Evolutionary conservation across 345 rosid species (phyloP).

Genomic region (Salix purpurea): DNA sequence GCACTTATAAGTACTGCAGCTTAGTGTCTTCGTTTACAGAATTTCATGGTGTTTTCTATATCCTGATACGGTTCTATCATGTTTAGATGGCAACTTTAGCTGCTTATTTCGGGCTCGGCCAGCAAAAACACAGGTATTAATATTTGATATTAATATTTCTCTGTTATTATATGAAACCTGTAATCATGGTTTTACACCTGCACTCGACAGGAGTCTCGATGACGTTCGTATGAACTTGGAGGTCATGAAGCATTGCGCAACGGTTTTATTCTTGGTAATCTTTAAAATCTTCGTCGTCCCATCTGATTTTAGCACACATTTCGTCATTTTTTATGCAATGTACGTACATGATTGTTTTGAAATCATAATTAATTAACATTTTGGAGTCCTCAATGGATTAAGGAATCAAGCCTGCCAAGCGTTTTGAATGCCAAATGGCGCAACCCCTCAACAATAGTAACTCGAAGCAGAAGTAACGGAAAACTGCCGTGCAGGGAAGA

Average conservation of each 20-base stretch:
- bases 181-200: background rate
- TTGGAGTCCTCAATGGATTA: background rate
- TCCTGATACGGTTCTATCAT: background rate
- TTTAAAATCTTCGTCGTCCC: background rate
- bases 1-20: background rate
- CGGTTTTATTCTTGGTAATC: constrained; percentile 77
- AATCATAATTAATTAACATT: background rate
- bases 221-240: constrained; percentile 90
- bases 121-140: constrained; percentile 75
- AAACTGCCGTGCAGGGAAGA: constrained; percentile 27
- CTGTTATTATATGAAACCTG: background rate
- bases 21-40: background rate
- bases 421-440: constrained; percentile 47
- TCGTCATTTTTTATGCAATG: background rate
- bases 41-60: background rate
- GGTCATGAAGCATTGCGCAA: constrained; percentile 82
- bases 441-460: constrained; percentile 40
- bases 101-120: constrained; percentile 81
- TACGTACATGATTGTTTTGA: background rate
- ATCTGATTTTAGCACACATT: background rate
- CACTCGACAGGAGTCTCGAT: constrained; percentile 61
- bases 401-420: constrained; percentile 82
- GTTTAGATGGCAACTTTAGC: constrained; percentile 88
- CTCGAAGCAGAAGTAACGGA: constrained; percentile 63
- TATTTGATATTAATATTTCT: background rate